phyloP scores from a whole-genome alignment of 495 filamentous ascomycete species.

The Penicillium paxilli region DNA sequence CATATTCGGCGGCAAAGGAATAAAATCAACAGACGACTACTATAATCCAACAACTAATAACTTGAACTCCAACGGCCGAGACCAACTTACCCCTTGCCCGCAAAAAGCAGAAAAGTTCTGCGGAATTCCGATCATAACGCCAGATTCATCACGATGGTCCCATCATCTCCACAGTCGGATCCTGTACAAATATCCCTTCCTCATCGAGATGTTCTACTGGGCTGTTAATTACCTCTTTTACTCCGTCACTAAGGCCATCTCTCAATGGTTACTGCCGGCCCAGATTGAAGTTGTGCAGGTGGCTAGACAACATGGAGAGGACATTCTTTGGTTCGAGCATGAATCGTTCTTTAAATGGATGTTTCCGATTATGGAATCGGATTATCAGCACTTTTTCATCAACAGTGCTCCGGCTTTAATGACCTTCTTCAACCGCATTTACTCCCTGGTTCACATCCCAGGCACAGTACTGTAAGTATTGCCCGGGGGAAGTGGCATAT shows the following conservation, averaged over 20 bases:
- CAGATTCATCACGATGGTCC: constrained; percentile 58
- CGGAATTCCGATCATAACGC: constrained; percentile 49
- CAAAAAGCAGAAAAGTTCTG: constrained; percentile 35
- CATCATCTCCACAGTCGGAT: constrained; percentile 57
- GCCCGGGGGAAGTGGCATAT: too few relatives aligned
- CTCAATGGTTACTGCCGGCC: constrained; percentile 39
- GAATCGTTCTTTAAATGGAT: constrained; percentile 51
- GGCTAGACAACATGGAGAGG: constrained; percentile 62
- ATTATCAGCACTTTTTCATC: constrained; percentile 63
- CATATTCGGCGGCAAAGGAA: constrained; percentile 33
- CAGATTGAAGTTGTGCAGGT: constrained; percentile 62
- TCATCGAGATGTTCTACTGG: constrained; percentile 72
- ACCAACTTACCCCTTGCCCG: constrained; percentile 18
- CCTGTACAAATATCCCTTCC: constrained; percentile 50
- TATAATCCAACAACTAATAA: constrained; percentile 36
- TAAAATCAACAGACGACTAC: constrained; percentile 22
- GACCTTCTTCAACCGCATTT: constrained; percentile 61
- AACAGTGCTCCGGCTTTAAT: constrained; percentile 51
- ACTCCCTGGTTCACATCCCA: constrained; percentile 66
- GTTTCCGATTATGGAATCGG: constrained; percentile 54
- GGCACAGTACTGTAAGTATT: constrained; percentile 61
- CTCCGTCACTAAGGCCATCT: constrained; percentile 57
- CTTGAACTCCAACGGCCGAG: too few relatives aligned
- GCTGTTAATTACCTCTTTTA: constrained; percentile 67
- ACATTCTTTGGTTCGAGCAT: constrained; percentile 63